Percentiles rank a stretch among this genome's conserved stretches.
Evolutionary conservation across 1,139 yeast species (phyloP).

Genomic region (Pneumocystis canis): DNA sequence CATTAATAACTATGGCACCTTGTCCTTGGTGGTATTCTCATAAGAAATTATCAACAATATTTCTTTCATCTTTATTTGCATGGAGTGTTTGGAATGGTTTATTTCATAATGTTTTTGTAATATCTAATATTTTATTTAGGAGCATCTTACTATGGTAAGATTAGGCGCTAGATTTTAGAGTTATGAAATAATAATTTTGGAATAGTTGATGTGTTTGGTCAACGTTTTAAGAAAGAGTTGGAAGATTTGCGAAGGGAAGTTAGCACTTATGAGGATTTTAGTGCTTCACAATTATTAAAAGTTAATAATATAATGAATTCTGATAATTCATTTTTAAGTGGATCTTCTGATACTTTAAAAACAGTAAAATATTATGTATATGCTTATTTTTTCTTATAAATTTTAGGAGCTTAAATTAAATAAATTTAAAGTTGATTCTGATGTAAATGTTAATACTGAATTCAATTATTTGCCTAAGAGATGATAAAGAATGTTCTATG

Average conservation of each 20-base stretch:
- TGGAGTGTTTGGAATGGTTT: slow-evolving; percentile 89
- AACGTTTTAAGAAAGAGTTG: slow-evolving; percentile 72
- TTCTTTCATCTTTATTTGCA: slow-evolving; percentile 55
- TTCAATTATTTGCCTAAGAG: neutral
- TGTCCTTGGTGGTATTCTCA: slow-evolving; percentile 77
- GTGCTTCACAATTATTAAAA: neutral
- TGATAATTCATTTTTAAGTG: neutral
- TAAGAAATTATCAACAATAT: slow-evolving; percentile 51
- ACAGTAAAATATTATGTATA: neutral
- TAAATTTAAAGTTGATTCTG: neutral
- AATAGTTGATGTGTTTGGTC: slow-evolving; percentile 68
- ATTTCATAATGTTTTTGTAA: slow-evolving; percentile 44
- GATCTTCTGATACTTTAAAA: neutral
- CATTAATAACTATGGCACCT: slow-evolving; percentile 71
- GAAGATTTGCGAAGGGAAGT: slow-evolving; percentile 35
- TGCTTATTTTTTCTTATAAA: neutral
- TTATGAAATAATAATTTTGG: neutral
- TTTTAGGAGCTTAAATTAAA: neutral
- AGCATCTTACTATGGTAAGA: neutral
- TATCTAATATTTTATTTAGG: neutral
- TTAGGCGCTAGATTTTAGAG: neutral
- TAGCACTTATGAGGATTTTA: neutral
- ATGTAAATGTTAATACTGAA: neutral
- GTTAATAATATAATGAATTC: neutral
- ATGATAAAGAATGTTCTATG: neutral